Evolutionary conservation across 2,329 filamentous ascomycete species (phyloP), one percentile per base, ranked within the genome.

Genomic region (Zymoseptoria ardabiliae): DNA sequence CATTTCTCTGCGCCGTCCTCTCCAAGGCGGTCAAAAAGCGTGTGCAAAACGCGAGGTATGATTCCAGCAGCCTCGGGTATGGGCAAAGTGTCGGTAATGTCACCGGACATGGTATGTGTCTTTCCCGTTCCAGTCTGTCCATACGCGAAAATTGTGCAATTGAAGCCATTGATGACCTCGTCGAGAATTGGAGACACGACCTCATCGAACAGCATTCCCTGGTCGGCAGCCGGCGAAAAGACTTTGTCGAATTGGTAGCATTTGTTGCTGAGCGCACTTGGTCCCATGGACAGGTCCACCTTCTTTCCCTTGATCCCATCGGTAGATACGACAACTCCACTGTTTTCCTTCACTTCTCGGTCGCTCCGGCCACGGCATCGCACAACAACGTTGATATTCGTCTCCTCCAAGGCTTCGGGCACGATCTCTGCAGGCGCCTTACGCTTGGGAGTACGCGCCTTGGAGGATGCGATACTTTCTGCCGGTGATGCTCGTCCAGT

Each of bases 61-160:
- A 99, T 97, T 68, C 94, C 94, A 25, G 95, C 94, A 48, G 86
- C 88, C 71, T 97, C 94, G 1, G 93, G 93, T 13, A 96, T 81
- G 61, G 96, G 85, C 1, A 93, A 91, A 45, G 91, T 90, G 68
- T 97, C 90, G 13, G 84, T 90, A 85, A 99, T 97, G 74, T 99
- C 93, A 58, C 94, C 94, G 0, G 93, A 96, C 94, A 99, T 99
- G 22, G 94, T 99, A 75, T 99, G 99, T 13, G 94, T 99, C 75
- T 99, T 99, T 68, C 94, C 94, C 0, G 94, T 99, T 51, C 94
- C 94, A 0, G 94, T 99, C 74, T 99, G 94, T 23, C 94, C 94
- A 73, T 99, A 99, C 35, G 94, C 94, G 69, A 99, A 99, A 61
- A 99, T 96, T 4, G 94, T 99, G 77, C 94, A 99, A 74, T 99